These are phyloP conservation scores for Pseudogymnoascus pannorum DNA, from an alignment of 2,329 filamentous ascomycete genomes.

Conservation along the genomic window DNA sequence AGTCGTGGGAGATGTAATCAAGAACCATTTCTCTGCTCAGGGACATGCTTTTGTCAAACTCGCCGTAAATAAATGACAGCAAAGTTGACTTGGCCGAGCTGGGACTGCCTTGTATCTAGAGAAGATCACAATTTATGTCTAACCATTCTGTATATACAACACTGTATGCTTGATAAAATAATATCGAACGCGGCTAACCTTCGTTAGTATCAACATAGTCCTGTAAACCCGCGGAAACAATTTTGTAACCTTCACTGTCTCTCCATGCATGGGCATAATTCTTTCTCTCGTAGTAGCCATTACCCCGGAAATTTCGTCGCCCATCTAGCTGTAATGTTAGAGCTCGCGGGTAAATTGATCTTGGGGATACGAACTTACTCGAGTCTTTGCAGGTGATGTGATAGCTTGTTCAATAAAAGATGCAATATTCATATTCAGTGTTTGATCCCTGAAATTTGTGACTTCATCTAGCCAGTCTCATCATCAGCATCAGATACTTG, in stretches of 20 bases:
- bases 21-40: constrained; percentile 18
- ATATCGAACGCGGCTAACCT: background rate
- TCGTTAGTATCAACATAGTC: background rate
- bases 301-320: constrained; percentile 9
- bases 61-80: constrained; percentile 29
- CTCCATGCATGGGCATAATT: constrained; percentile 12
- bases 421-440: constrained; percentile 13
- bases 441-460: constrained; percentile 18
- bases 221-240: background rate
- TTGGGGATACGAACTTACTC: background rate
- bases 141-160: constrained; percentile 23
- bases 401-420: constrained; percentile 16
- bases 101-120: constrained; percentile 37
- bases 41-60: constrained; percentile 12
- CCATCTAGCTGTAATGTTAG: constrained; percentile 12
- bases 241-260: background rate
- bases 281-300: constrained; percentile 12
- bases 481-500: too few species aligned
- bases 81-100: constrained; percentile 36
- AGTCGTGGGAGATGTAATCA: constrained; percentile 33
- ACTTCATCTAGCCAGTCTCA: too few species aligned
- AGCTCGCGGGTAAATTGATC: background rate
- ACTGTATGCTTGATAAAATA: constrained; percentile 22
- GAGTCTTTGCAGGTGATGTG: background rate
- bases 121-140: constrained; percentile 16